Evolutionary conservation across 805 yeast species (phyloP).

Genomic region (Nakazawaea wickerhamii): DNA sequence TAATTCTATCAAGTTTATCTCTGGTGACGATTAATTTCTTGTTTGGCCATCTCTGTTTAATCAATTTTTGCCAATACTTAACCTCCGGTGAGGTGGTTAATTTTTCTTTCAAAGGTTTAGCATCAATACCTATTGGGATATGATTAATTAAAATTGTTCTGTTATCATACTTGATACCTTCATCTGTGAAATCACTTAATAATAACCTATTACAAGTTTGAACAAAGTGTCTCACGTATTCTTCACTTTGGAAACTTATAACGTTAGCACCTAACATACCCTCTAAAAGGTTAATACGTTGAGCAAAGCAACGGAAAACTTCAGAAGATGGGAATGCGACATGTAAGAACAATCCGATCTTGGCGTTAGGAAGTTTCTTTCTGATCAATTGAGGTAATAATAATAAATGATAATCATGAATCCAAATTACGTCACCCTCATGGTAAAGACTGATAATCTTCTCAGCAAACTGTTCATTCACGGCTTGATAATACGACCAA

Average conservation of each 20-base stretch:
- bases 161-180: slow-evolving; percentile 57
- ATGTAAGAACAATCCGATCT: slow-evolving; percentile 88
- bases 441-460: slow-evolving; percentile 62
- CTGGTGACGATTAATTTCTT: slow-evolving; percentile 75
- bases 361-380: slow-evolving; percentile 67
- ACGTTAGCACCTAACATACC: slow-evolving; percentile 90
- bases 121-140: slow-evolving; percentile 79
- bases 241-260: slow-evolving; percentile 85
- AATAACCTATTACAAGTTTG: slow-evolving; percentile 84
- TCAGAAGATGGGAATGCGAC: slow-evolving; percentile 95
- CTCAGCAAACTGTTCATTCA: slow-evolving; percentile 80
- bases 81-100: slow-evolving; percentile 45
- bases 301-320: slow-evolving; percentile 91
- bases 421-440: slow-evolving; percentile 79
- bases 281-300: slow-evolving; percentile 64
- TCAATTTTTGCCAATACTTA: slow-evolving; percentile 57
- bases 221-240: slow-evolving; percentile 87
- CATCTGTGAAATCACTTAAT: slow-evolving; percentile 71
- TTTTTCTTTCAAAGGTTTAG: slow-evolving; percentile 43
- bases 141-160: slow-evolving; percentile 49
- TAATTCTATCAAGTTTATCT: slow-evolving; percentile 80
- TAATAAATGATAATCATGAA: slow-evolving; percentile 90
- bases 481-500: slow-evolving; percentile 74
- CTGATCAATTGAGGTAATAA: slow-evolving; percentile 84
- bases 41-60: slow-evolving; percentile 72